Evolutionary conservation across 139 green algal species (phyloP).

Genomic region (Volvox africanus): DNA sequence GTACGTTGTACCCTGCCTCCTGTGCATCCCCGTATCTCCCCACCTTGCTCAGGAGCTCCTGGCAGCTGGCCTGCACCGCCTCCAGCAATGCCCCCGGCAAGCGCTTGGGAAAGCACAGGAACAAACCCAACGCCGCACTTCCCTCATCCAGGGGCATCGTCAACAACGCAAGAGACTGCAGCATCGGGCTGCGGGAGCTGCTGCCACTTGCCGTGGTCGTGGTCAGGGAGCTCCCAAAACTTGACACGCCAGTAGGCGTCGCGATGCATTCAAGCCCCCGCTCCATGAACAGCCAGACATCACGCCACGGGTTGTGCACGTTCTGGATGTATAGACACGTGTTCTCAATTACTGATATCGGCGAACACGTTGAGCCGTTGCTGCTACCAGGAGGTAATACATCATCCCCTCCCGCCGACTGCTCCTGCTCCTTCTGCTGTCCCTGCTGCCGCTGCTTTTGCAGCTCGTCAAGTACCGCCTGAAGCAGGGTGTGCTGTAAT

Average conservation of each 20-base stretch:
- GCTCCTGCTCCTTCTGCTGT: too few relatives aligned
- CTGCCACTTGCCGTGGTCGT: too few relatives aligned
- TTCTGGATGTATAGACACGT: neutral
- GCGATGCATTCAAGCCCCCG: neutral
- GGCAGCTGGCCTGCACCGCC: conserved; percentile 18
- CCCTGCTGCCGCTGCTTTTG: neutral
- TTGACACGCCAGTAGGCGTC: too few relatives aligned
- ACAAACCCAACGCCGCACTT: conserved; percentile 11
- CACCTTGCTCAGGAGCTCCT: conserved; percentile 25
- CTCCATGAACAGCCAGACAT: conserved; percentile 8
- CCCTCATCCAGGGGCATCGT: neutral
- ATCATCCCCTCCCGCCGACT: too few relatives aligned
- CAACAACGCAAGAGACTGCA: conserved; percentile 18
- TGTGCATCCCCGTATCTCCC: neutral
- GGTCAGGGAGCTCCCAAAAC: too few relatives aligned
- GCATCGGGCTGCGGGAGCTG: neutral
- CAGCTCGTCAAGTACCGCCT: neutral
- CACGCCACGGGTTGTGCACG: neutral
- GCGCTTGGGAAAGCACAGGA: conserved; percentile 19
- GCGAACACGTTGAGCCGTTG: too few relatives aligned
- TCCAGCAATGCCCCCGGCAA: conserved; percentile 31
- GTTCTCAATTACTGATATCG: neutral
- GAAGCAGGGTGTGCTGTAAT: neutral
- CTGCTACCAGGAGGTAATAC: too few relatives aligned
- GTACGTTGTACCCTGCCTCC: neutral